Conservation (phyloP, 257 asterid species). For the Scutellaria baicalensis region DNA sequence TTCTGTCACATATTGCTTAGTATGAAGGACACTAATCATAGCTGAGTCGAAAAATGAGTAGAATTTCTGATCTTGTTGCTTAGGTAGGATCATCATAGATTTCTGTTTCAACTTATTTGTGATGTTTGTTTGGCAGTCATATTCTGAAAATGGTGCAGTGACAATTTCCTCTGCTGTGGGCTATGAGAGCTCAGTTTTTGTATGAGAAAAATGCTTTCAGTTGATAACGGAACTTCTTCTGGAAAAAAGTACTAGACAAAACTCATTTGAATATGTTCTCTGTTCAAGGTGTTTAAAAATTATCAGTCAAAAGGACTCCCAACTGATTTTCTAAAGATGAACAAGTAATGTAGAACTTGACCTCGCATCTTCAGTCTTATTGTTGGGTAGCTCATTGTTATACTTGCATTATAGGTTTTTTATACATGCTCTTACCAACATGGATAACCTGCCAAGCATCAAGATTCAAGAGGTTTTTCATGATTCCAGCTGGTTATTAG, state of each 20-base stretch:
- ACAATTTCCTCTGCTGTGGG: not conserved
- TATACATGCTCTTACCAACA: not conserved
- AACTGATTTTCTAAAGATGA: not conserved
- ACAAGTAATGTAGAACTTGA: not conserved
- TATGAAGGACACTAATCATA: not conserved
- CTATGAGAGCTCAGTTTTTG: not conserved
- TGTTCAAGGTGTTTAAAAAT: not conserved
- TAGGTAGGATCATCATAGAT: not conserved
- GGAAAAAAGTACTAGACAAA: not conserved
- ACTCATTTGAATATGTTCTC: not conserved
- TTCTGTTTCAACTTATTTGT: not conserved
- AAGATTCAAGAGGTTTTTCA: not conserved
- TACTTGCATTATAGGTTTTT: not conserved
- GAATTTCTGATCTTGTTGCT: not conserved
- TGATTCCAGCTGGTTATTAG: slow-evolving; percentile 3
- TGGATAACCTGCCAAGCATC: not conserved
- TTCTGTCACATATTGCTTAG: not conserved
- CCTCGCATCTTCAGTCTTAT: not conserved
- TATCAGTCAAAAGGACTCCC: not conserved
- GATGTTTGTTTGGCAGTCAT: not conserved
- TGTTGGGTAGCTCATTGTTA: not conserved
- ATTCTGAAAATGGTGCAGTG: not conserved
- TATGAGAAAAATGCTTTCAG: not conserved
- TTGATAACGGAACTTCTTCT: not conserved
- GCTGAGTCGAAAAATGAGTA: not conserved